Evolutionary conservation across 176 grass and related monocot genomes (phyloP).

Genomic region (Hsuehochloa calcarea): DNA sequence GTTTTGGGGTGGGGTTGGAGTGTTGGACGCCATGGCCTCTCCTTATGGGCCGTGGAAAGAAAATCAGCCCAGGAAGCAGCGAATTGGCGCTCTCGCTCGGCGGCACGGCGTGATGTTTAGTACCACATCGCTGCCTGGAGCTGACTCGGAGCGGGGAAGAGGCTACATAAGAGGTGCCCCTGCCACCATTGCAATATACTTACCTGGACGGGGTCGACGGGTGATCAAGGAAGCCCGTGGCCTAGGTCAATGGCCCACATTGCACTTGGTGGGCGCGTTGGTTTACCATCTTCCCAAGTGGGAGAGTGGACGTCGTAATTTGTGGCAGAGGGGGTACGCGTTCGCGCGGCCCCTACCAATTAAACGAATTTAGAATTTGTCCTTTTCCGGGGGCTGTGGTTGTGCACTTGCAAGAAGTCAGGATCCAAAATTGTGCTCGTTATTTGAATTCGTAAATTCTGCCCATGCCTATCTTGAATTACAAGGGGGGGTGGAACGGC

Average conservation of each 20-base stretch:
- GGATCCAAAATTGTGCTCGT: no score
- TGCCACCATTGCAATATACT: neutral
- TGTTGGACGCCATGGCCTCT: neutral
- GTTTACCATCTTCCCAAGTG: slow-evolving; percentile 39
- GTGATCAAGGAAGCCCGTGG: slow-evolving; percentile 14
- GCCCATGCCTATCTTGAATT: no score
- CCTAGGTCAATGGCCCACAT: slow-evolving; percentile 40
- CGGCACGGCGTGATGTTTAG: neutral
- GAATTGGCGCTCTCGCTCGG: neutral
- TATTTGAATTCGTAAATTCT: no score
- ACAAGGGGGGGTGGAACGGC: no score
- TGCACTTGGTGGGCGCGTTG: slow-evolving; percentile 32
- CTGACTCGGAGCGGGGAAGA: neutral
- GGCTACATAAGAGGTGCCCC: neutral
- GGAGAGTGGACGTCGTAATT: slow-evolving; percentile 71
- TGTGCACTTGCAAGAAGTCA: no score
- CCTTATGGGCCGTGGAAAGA: neutral
- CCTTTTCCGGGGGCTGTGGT: no score
- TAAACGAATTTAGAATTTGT: neutral
- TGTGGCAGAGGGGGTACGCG: slow-evolving; percentile 66
- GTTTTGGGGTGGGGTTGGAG: neutral
- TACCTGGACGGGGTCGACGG: slow-evolving; percentile 42
- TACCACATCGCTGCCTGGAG: slow-evolving; percentile 23
- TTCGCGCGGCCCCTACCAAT: slow-evolving; percentile 58
- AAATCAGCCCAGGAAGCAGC: neutral